Percentiles rank a stretch among this genome's conserved stretches.
Conservation (phyloP, 208 protist genomes). For the Entamoeba invadens region DNA sequence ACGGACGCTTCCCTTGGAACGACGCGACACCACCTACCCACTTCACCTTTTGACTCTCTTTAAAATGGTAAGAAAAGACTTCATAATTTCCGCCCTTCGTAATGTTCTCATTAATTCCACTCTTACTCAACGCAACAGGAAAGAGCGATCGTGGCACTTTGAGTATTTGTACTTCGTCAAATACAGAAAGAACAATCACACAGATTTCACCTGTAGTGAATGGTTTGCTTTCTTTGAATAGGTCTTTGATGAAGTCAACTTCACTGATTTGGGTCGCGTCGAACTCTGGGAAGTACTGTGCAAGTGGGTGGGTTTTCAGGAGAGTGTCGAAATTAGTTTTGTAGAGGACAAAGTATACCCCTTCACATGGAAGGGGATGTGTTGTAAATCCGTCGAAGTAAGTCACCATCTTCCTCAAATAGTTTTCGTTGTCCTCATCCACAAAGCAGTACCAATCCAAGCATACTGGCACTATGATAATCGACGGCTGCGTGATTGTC, state of each 20-base stretch:
- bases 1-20: not conserved
- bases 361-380: not conserved
- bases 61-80: not conserved
- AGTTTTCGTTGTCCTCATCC: not conserved
- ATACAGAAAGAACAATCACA: not conserved
- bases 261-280: not conserved
- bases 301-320: not conserved
- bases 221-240: not conserved
- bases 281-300: not conserved
- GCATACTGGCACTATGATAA: not conserved
- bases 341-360: not conserved
- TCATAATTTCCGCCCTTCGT: not conserved
- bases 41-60: not conserved
- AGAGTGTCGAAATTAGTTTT: not conserved
- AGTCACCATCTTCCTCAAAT: not conserved
- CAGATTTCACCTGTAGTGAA: not conserved
- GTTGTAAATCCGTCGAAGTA: not conserved
- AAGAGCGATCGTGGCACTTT: not conserved
- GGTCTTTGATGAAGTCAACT: not conserved
- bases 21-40: not conserved
- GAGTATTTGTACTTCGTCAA: not conserved
- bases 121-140: not conserved
- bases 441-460: not conserved
- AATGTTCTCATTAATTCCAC: not conserved
- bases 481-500: not conserved